Base-by-base conservation (phyloP, 2,329 filamentous ascomycete species). In the Aspergillus ruber region DNA sequence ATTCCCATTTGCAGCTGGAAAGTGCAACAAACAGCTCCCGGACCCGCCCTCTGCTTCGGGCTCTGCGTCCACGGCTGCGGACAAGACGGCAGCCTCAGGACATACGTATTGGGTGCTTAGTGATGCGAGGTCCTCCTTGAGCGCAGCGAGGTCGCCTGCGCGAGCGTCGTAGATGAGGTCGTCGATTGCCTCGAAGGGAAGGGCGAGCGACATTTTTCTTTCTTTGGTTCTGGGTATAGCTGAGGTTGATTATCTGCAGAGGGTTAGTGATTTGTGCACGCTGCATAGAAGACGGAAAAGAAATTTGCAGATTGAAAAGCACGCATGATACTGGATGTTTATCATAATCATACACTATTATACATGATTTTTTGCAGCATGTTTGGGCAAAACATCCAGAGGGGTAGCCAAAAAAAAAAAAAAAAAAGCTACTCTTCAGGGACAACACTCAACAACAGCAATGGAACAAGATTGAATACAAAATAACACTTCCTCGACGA, bases 1-100 rank as follows among this genome's bases (percentile, higher is more conserved):
- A 63, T 95, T 85, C 1, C 91, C 91, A 65, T 98, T 98, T 21
- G 88, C 93, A 20, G 88, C 84, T 6, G 90, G 89, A 81, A 94
- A 96, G 71, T 98, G 93, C 62, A 97, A 69, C 42, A 82, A 59
- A 49, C 69, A 71, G 4, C 65, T 67, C 0, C 70, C 69, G 3
- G 70, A 70, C 7, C 71, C 71, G 6, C 71, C 75, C 45, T 85
- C 86, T 54, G 90, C 94, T 48, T 88, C 86, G 54, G 84, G 87
- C 56, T 84, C 80, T 38, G 82, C 77, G 64, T 95, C 90, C 55
- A 83, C 81, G 20, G 86, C 86, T 12, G 81, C 80, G 43, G 78
- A 68, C 42, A 96, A 68, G 50, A 95, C 77, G 48, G 84, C 79
- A n/a, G 80, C 76, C 2, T 78, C 66, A 0, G 80, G 68, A 43